Evolutionary conservation across 805 yeast genomes (phyloP), one percentile per base, ranked within the genome.

Genomic region (Ogataea haglerorum): DNA sequence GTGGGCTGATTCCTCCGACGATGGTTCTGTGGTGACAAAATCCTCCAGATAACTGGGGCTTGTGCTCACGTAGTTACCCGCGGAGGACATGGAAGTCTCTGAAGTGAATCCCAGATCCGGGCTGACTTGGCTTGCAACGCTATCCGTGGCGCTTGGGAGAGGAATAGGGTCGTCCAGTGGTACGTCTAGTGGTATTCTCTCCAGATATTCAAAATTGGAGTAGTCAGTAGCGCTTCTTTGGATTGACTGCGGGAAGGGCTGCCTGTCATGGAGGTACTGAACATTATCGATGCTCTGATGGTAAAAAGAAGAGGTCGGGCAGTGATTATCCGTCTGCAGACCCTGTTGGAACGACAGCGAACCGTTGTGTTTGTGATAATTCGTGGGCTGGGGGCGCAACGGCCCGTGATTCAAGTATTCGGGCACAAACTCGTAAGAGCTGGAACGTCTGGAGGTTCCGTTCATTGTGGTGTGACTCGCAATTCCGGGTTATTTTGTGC

Each of bases 251-350:
- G 49, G 46, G 8, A 40, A 23, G 22, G 37, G 19, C 10, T 29
- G 16, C n/a, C 34, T 34, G 19, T 46, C 45, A 26, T 40, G 40
- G 21, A 29, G 32, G 12, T 22, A 21, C 30, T 44, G 47, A 24
- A 47, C 44, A 34, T 36, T 30, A 24, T 38, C 31, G 43, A 47
- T 43, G 15, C 39, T 18, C 31, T 46, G 41, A 44, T 34, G 38
- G 46, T 52, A 31, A 37, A 46, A 40, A n/a, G 31, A 10, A 6
- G 26, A 14, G 10, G 18, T 28, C 10, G 26, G 24, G 22, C 25
- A 30, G 15, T n/a, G 25, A 5, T 28, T 10, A n/a, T 12, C 17
- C 2, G 34, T 13, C 14, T n/a, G 30, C 22, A 24, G 14, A 16
- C 21, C 28, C 18, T 29, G 43, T 10, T 34, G 43, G 7, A 8